Conservation (phyloP, 1,284 basidiomycete species). For the Erythrobasidium hasegawianum region DNA sequence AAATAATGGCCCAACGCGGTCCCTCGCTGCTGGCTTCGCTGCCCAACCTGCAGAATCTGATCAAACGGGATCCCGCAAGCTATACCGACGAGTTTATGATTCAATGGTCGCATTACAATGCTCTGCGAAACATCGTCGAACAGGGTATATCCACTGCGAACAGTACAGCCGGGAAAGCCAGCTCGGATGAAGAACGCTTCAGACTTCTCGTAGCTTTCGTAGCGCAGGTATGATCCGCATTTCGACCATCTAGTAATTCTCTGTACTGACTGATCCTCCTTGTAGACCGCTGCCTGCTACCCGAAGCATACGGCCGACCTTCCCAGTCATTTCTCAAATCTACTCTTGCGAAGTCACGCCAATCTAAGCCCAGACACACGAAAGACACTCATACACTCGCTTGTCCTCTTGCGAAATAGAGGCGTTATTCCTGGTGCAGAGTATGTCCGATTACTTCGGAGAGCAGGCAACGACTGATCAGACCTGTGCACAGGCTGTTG, state of each 20-base stretch:
- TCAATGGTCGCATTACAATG: constrained; percentile 96
- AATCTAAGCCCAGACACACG: constrained; percentile 71
- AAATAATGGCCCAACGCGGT: constrained; percentile 39
- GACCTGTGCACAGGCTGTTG: constrained; percentile 66
- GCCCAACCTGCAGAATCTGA: constrained; percentile 81
- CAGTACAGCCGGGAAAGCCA: constrained; percentile 51
- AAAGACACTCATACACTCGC: constrained; percentile 76
- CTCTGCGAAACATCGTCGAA: constrained; percentile 76
- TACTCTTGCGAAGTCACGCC: constrained; percentile 70
- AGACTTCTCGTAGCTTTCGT: constrained; percentile 81
- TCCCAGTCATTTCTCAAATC: constrained; percentile 67
- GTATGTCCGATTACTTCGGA: constrained; percentile 57
- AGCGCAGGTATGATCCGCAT: constrained; percentile 59
- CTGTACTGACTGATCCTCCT: neutral
- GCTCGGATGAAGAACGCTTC: constrained; percentile 67
- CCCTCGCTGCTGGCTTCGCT: constrained; percentile 56
- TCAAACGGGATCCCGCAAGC: constrained; percentile 80
- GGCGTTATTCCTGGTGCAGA: constrained; percentile 86
- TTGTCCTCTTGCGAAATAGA: constrained; percentile 90
- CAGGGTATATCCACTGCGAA: constrained; percentile 48
- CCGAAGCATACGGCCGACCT: constrained; percentile 79
- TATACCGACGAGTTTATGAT: constrained; percentile 98
- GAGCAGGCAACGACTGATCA: neutral
- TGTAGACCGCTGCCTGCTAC: constrained; percentile 85
- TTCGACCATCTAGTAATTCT: neutral